phyloP scores from a whole-genome alignment of 1,284 basidiomycete species.

The Volvariella surrecta region DNA sequence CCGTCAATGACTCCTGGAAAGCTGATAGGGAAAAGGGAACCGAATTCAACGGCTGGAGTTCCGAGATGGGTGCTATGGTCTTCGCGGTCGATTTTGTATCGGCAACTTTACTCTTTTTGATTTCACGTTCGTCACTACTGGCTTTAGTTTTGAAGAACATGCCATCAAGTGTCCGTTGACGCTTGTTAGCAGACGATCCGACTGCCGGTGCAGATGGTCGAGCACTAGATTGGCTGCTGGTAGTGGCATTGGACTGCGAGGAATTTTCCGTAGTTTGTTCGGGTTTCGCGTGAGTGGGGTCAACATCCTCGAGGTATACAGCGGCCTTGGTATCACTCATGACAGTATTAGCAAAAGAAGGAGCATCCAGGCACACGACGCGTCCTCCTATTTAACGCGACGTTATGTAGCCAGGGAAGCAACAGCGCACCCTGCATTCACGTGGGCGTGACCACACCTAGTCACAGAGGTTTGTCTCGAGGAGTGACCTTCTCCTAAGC shows the following conservation, averaged over 20 bases:
- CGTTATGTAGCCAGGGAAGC: no score
- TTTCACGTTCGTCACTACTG: no score
- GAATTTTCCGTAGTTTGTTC: background rate
- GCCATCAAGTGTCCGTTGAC: slow-evolving; percentile 57
- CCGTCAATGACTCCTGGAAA: slow-evolving; percentile 46
- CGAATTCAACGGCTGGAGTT: slow-evolving; percentile 46
- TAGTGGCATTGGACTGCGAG: slow-evolving; percentile 2
- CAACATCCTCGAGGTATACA: slow-evolving; percentile 54
- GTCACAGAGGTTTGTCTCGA: background rate
- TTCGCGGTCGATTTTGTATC: slow-evolving; percentile 11
- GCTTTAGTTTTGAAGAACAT: slow-evolving; percentile 35
- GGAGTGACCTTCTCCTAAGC: background rate
- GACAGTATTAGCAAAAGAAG: slow-evolving; percentile 1
- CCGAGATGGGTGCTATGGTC: slow-evolving; percentile 11
- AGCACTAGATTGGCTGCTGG: slow-evolving; percentile 7
- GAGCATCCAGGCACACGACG: background rate
- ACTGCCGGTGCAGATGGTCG: slow-evolving; percentile 12
- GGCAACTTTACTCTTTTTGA: no score
- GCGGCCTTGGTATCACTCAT: slow-evolving; percentile 29
- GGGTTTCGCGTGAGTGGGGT: slow-evolving; percentile 14
- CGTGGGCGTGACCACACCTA: background rate
- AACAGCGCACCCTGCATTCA: background rate
- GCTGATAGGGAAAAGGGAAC: slow-evolving; percentile 59
- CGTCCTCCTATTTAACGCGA: no score
- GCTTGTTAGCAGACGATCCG: slow-evolving; percentile 33